phyloP scores from a whole-genome alignment of 495 filamentous ascomycete species.

The Massariosphaeria phaeospora region DNA sequence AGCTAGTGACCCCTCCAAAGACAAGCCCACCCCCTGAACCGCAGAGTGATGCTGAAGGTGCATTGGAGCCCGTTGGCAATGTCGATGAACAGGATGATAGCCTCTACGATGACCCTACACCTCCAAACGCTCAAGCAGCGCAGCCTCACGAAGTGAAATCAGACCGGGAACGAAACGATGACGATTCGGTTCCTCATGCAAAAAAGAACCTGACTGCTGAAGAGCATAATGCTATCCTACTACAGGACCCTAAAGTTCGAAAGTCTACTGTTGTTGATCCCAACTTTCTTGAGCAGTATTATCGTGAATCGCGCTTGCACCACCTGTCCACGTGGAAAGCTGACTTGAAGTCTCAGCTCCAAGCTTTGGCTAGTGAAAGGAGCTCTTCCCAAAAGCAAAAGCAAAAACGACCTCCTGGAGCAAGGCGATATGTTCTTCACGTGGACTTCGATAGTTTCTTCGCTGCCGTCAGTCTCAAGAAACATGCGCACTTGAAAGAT shows the following conservation, averaged over 20 bases:
- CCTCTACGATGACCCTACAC: conserved; percentile 17
- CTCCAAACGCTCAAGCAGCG: neutral
- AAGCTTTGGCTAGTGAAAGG: conserved; percentile 68
- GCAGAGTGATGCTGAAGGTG: neutral
- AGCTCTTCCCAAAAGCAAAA: conserved; percentile 49
- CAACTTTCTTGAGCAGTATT: conserved; percentile 88
- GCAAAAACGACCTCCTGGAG: conserved; percentile 51
- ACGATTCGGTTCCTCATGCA: neutral
- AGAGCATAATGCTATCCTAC: conserved; percentile 78
- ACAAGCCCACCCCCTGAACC: conserved; percentile 19
- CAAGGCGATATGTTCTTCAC: conserved; percentile 82
- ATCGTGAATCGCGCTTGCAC: conserved; percentile 87
- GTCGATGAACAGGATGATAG: conserved; percentile 9
- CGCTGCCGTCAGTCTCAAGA: conserved; percentile 80
- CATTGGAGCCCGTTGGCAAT: neutral
- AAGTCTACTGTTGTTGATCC: conserved; percentile 85
- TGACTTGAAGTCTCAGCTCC: conserved; percentile 80
- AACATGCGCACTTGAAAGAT: conserved; percentile 66
- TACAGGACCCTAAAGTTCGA: conserved; percentile 74
- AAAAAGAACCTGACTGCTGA: conserved; percentile 63
- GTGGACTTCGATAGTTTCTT: conserved; percentile 99
- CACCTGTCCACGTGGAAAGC: conserved; percentile 96
- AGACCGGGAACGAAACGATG: neutral
- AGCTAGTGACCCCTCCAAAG: conserved; percentile 27
- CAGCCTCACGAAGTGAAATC: neutral